Base-by-base conservation (phyloP, 208 protist genomes). In the Wallacemonas sp. region DNA sequence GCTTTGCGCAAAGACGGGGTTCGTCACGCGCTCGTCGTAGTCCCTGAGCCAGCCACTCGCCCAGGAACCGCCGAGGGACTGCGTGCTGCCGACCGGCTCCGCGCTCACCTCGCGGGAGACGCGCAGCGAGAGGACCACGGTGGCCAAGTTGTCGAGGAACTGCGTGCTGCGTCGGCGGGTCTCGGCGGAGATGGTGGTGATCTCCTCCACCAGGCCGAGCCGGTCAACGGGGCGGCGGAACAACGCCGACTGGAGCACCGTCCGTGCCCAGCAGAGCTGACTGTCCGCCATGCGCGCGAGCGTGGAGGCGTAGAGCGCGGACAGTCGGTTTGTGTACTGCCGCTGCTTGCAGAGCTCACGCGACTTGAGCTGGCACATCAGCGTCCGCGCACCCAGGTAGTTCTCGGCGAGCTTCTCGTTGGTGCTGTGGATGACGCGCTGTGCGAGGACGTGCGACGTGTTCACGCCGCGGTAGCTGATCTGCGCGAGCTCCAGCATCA, bases 381-480 rank as follows among this genome's bases (percentile, higher is more conserved):
- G 70, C 1, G 71, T 81, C 33, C 79, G 75, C 39, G 75, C 77
- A n/a, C 59, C 67, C 11, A 81, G 55, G 45, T 90, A 72, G 67
- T 88, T 93, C 45, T 65, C 57, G 11, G 77, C 80, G 18, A 91
- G 61, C 61, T 89, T 69, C 33, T 85, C 79, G 64, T 96, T 96
- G 7, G 79, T 78, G 44, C 69, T 65, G 55, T 91, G 87, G 38
- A 96, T 83, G 33, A 82, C 80, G 20, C 86, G 85, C 79, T 96
- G 91, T 23, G 84, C 87, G 14, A 96, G 54, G 18, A 89, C 86
- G 65, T 93, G 91, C 16, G 87, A 89, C 26, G 70, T 83, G 41
- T 72, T 88, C 10, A 92, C 81, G 71, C 82, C 84, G 32, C 65
- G 77, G 42, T 92, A 91, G 45, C 84, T 85, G 61, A 93, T 91